Conservation (phyloP, 2,329 filamentous ascomycete species). For the Hymenoscyphus infarciens region DNA sequence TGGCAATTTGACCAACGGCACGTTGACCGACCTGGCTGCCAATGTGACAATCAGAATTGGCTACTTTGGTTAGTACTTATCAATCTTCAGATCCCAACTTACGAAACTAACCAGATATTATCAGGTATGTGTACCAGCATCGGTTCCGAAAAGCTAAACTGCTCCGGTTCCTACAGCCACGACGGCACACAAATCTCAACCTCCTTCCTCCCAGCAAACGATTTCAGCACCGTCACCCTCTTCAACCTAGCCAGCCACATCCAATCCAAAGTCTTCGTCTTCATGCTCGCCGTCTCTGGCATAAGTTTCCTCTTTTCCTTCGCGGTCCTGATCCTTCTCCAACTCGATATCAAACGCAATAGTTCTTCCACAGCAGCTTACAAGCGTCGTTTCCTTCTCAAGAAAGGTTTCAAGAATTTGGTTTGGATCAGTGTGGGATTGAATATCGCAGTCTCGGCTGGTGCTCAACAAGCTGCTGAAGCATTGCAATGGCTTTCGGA, state of each 20-base stretch:
- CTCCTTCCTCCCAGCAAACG: conserved; percentile 6
- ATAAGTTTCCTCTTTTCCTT: conserved; percentile 5
- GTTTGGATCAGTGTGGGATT: conserved; percentile 6
- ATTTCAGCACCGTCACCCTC: conserved; percentile 11
- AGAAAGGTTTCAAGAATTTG: conserved; percentile 7
- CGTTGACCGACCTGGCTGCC: conserved; percentile 2
- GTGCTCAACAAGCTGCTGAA: conserved; percentile 7
- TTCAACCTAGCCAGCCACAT: conserved; percentile 6
- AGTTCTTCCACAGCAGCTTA: background rate
- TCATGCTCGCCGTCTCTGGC: conserved; percentile 2
- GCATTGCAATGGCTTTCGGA: conserved; percentile 10
- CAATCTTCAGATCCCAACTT: no score
- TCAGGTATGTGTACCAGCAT: conserved; percentile 9
- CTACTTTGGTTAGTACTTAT: conserved; percentile 8
- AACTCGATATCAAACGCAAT: conserved; percentile 2
- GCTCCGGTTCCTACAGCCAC: conserved; percentile 5
- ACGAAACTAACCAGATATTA: background rate
- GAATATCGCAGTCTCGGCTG: conserved; percentile 5
- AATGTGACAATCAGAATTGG: conserved; percentile 6
- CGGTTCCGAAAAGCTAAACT: background rate
- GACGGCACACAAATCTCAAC: conserved; percentile 7
- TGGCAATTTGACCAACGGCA: background rate
- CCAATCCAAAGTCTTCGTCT: conserved; percentile 11
- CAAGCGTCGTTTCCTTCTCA: conserved; percentile 1
- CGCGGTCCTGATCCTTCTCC: background rate